Evolutionary conservation across 495 filamentous ascomycete genomes (phyloP), one percentile per base, ranked within the genome.

Genomic region (Barbatosphaeria neglecta): DNA sequence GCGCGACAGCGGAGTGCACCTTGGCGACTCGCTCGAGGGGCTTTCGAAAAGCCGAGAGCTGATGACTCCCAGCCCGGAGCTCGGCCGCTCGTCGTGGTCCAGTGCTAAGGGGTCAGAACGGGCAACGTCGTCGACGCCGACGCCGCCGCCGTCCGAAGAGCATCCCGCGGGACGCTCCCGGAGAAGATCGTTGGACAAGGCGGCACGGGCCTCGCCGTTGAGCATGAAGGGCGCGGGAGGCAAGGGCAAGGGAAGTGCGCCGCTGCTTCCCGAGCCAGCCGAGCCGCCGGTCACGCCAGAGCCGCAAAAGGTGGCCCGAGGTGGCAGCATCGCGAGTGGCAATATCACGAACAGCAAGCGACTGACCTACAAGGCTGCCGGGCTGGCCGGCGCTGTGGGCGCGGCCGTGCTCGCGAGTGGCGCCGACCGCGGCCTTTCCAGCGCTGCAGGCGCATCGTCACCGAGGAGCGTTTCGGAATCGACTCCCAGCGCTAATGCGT

Each of bases 1-100:
- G 23, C 72, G 73, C 1, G 75, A 78, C 48, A 77, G 75, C 56
- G 75, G 73, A 27, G 64, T 77, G 17, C 66, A 75, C 53, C 58
- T 74, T n/a, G 63, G 61, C 13, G 67, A 68, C 27, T 62, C 50
- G 57, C 39, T 45, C 9, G 60, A 58, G 24, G 47, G 24, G 37
- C 42, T 35, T 35, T 35, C 52, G 10, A 50, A 51, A 20, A 1
- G 15, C 13, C 31, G 31, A 6, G 31, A 35, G 15, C 13, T n/a
- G 1, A 35, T 5, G 31, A 11, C 31, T 11, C 13, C 31, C 13
- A 35, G 9, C 31, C 31, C 31, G 16, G 31, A 35, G 6, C 31
- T n/a, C 9, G 31, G 10, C 13, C 31, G 31, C 31, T 27, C 24
- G 4, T 43, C 41, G 6, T 43, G 41, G 41, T 43, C 41, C 15